phyloP scores from a whole-genome alignment of 352 stramenopile species.

The Blastocystis sp. region DNA sequence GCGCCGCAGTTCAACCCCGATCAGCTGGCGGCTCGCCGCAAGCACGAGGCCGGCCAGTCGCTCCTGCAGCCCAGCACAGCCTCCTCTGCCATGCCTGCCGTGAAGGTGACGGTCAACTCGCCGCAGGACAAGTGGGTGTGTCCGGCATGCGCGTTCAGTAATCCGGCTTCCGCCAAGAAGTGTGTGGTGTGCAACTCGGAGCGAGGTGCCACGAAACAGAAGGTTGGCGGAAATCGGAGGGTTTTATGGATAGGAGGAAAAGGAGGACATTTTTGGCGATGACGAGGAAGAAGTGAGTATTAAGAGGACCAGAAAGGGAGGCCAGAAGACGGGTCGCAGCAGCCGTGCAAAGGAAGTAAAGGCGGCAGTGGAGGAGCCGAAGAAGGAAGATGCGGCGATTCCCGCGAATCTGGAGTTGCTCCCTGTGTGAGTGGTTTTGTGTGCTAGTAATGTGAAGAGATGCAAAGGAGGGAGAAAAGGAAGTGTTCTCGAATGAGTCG shows the following conservation, averaged over 20 bases:
- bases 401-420: conserved; percentile 28
- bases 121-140: conserved; percentile 46
- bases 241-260: conserved; percentile 11
- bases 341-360: background rate
- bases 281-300: conserved; percentile 56
- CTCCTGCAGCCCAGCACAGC: background rate
- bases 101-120: conserved; percentile 11
- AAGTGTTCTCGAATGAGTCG: conserved; percentile 30
- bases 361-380: background rate
- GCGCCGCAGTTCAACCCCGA: conserved; percentile 46
- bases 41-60: conserved; percentile 15
- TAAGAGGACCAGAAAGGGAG: conserved; percentile 43
- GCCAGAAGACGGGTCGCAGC: background rate
- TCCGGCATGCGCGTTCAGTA: conserved; percentile 51
- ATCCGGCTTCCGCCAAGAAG: conserved; percentile 52
- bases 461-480: conserved; percentile 26
- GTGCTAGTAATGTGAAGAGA: background rate
- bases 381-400: conserved; percentile 1
- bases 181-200: conserved; percentile 40
- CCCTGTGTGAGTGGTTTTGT: background rate
- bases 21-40: conserved; percentile 22
- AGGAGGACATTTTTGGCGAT: conserved; percentile 9
- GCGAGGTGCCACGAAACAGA: background rate
- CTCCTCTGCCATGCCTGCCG: background rate
- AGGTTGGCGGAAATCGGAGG: background rate